These are phyloP conservation scores for Myxozyma geophila DNA, from an alignment of 805 yeast genomes.

Conservation along the genomic window DNA sequence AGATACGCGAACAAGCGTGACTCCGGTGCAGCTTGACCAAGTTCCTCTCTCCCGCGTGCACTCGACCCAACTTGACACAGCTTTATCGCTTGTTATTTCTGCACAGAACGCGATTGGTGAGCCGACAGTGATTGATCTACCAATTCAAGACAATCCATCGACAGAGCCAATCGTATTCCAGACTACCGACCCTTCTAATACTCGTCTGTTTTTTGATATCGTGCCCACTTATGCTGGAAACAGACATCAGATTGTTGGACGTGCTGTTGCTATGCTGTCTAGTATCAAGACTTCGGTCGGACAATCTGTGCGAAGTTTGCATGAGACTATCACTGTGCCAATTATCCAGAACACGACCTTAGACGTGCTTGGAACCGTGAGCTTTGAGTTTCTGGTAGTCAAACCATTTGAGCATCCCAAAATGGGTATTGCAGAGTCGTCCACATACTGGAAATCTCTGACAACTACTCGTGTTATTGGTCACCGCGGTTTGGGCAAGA, in stretches of 20 bases:
- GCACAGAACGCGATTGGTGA: conserved; percentile 51
- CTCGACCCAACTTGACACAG: conserved; percentile 86
- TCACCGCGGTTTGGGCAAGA: conserved; percentile 93
- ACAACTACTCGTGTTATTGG: conserved; percentile 92
- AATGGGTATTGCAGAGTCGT: conserved; percentile 65
- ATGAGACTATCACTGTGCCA: conserved; percentile 70
- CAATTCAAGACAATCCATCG: conserved; percentile 71
- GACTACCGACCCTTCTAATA: conserved; percentile 49
- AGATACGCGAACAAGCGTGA: conserved; percentile 63
- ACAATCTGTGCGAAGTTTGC: conserved; percentile 64
- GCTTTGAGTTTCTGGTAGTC: conserved; percentile 74
- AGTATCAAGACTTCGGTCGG: conserved; percentile 71
- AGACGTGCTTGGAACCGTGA: conserved; percentile 75
- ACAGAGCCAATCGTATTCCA: conserved; percentile 75
- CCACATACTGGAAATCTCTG: conserved; percentile 89
- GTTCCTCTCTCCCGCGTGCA: conserved; percentile 78
- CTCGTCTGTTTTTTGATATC: conserved; percentile 76
- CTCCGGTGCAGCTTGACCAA: conserved; percentile 69
- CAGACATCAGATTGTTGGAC: conserved; percentile 62
- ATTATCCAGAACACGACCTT: conserved; percentile 72
- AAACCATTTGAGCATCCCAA: conserved; percentile 73
- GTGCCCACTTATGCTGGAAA: conserved; percentile 73
- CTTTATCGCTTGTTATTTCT: conserved; percentile 72
- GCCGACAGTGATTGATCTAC: conserved; percentile 74
- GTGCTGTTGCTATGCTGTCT: conserved; percentile 78